Evolutionary conservation across 441 rosid genomes (phyloP).

Genomic region (Croton setiger): DNA sequence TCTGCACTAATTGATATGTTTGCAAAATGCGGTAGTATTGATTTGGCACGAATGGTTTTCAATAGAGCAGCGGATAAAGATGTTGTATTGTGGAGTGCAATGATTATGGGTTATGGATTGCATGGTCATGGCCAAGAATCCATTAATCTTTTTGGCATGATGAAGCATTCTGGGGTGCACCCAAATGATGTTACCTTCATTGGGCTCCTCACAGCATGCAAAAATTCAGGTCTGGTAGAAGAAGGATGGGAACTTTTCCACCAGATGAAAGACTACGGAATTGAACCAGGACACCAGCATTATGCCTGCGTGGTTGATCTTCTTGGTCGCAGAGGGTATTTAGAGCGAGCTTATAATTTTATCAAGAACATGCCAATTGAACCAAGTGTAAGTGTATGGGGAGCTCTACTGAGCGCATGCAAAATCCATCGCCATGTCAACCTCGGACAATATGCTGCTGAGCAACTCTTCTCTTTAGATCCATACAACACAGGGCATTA

Average conservation of each 20-base stretch:
- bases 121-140: constrained; percentile 68
- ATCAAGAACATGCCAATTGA: constrained; percentile 58
- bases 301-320: constrained; percentile 75
- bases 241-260: constrained; percentile 76
- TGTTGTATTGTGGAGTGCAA: constrained; percentile 81
- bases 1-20: constrained; percentile 72
- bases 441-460: constrained; percentile 69
- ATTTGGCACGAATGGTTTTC: constrained; percentile 49
- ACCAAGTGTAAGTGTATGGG: constrained; percentile 68
- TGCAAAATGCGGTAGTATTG: constrained; percentile 72
- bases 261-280: constrained; percentile 46
- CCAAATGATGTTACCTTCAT: constrained; percentile 80
- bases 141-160: constrained; percentile 47
- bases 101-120: constrained; percentile 75
- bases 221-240: constrained; percentile 63
- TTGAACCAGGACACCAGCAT: constrained; percentile 70
- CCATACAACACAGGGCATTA: constrained; percentile 66
- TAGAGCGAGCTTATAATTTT: constrained; percentile 56
- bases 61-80: constrained; percentile 55
- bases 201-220: constrained; percentile 70
- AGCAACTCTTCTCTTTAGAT: constrained; percentile 57
- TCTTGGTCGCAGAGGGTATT: constrained; percentile 68
- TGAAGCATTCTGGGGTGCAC: constrained; percentile 46
- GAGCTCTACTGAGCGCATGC: constrained; percentile 75
- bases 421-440: constrained; percentile 57